Conservation (phyloP, 257 asterid species). For the Avicennia marina region DNA sequence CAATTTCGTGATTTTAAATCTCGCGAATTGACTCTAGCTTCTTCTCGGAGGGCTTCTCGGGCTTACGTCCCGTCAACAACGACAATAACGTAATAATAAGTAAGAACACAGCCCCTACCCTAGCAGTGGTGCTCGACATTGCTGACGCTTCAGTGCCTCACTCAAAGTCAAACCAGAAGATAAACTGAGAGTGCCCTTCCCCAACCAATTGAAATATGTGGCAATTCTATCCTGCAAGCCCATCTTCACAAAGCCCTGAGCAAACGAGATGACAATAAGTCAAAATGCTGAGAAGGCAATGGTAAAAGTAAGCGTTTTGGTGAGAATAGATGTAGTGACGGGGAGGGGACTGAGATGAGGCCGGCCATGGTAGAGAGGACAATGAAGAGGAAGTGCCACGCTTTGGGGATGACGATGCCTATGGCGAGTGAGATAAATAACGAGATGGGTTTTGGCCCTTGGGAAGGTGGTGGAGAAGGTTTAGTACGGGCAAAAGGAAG, state of each 20-base stretch:
- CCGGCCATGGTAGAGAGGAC: constrained; percentile 85
- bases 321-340: constrained; percentile 59
- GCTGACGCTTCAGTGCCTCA: constrained; percentile 94
- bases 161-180: constrained; percentile 81
- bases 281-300: constrained; percentile 76
- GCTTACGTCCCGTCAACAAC: constrained; percentile 69
- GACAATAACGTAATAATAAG: constrained; percentile 81
- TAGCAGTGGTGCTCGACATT: constrained; percentile 92
- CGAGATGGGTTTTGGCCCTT: constrained; percentile 64
- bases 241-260: constrained; percentile 85
- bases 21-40: constrained; percentile 85
- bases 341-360: constrained; percentile 82
- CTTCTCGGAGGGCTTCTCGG: constrained; percentile 54
- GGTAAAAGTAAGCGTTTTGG: constrained; percentile 55
- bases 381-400: constrained; percentile 79
- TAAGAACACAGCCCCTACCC: constrained; percentile 89
- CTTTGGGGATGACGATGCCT: constrained; percentile 52
- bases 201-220: constrained; percentile 74
- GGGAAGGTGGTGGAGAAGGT: neutral
- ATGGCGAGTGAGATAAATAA: constrained; percentile 49
- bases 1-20: no score
- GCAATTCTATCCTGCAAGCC: constrained; percentile 87
- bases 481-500: no score
- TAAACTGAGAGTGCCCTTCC: constrained; percentile 81
- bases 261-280: constrained; percentile 85